phyloP scores from a whole-genome alignment of 257 asterid species.

The Gynochthodes officinalis region DNA sequence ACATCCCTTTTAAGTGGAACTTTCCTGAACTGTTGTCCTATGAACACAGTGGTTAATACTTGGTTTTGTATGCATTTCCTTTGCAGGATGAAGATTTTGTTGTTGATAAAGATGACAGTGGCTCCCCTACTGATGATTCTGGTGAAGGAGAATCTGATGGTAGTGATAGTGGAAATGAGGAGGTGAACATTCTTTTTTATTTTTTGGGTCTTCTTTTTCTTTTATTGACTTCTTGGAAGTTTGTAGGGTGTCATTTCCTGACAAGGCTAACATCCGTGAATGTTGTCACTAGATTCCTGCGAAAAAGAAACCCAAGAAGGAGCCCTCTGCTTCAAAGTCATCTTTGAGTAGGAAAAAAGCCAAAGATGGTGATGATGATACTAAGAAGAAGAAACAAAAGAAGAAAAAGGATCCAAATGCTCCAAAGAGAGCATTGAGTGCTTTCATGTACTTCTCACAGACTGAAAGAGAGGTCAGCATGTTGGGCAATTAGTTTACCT shows the following conservation, averaged over 20 bases:
- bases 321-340: constrained; percentile 54
- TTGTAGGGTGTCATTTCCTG: not conserved
- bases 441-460: constrained; percentile 86
- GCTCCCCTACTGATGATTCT: constrained; percentile 92
- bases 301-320: constrained; percentile 62
- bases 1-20: not conserved
- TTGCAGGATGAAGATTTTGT: constrained; percentile 85
- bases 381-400: constrained; percentile 71
- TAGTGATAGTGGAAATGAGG: constrained; percentile 60
- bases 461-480: constrained; percentile 76
- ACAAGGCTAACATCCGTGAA: constrained; percentile 23
- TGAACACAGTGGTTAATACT: not conserved
- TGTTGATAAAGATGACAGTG: constrained; percentile 69
- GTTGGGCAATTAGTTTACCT: not conserved
- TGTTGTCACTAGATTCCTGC: constrained; percentile 42
- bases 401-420: constrained; percentile 96
- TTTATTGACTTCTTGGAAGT: not conserved
- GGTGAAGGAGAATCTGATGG: constrained; percentile 82
- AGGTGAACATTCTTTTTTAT: constrained; percentile 31
- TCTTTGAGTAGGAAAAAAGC: constrained; percentile 57
- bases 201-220: not conserved
- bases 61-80: not conserved
- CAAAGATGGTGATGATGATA: constrained; percentile 63
- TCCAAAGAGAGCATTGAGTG: constrained; percentile 77
- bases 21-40: not conserved